Base-by-base conservation (phyloP, 2,329 filamentous ascomycete genomes). In the Clonostachys rhizophaga region DNA sequence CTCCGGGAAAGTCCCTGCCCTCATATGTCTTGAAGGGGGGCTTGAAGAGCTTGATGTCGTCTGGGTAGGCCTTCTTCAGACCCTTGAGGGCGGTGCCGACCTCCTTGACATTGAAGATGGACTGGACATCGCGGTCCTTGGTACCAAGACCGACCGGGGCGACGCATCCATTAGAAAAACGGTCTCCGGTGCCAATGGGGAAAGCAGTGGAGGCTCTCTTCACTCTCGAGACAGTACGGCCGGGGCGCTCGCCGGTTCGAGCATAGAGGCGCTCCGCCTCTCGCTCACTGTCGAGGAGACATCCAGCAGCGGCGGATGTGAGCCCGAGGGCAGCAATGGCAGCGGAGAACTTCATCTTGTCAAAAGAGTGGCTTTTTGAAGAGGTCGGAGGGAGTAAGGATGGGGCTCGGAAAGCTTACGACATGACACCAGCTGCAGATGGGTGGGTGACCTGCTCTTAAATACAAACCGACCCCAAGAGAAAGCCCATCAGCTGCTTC, bases 11-110 rank as follows among this genome's bases (percentile, higher is more conserved):
- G 6, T 60, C 65, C n/a, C 64, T 60, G 33, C 66, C 66, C 37
- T 72, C 62, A 51, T 68, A 66, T 0, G 70, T 74, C 58, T 65
- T 66, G 56, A 67, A 61, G 2, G 71, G 70, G 2, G 70, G 61
- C 18, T 64, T 61, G 49, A 74, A 63, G 14, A 66, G 61, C 47
- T 57, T 56, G 34, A 71, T 56, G 24, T 64, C 57, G n/a, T 65
- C 59, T 6, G 48, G 48, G 47, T 67, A 71, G 14, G 58, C 60
- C 34, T 56, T 62, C 39, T 60, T 64, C 14, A 74, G 64, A 14
- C 61, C 68, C 33, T 66, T 56, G 48, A 71, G 55, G 2, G 66
- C 70, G 5, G 65, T 66, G 44, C 62, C 60, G 46, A 72, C 62
- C 53, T 74, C 71, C 17, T 56, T 55, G 40, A 65, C 59, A 46